Percentiles rank a stretch among this genome's conserved stretches.
phyloP scores from a whole-genome alignment of 225 moss, liverwort and hornwort genomes.

The Pseudisothecium myosuroides region DNA sequence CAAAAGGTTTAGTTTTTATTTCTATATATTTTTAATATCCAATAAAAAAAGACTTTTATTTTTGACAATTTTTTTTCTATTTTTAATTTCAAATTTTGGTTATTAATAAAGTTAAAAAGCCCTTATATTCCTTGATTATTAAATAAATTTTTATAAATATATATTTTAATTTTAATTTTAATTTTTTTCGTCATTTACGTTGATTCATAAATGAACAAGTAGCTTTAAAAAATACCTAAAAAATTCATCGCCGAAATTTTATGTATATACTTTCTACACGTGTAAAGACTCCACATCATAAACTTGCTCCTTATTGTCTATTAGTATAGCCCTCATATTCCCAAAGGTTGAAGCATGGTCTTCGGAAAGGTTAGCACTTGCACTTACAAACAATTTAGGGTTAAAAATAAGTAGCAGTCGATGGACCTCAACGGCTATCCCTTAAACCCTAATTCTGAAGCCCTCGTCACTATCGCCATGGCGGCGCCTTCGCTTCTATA shows the following conservation, averaged over 20 bases:
- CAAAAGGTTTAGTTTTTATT: too few relatives aligned
- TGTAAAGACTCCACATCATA: not conserved
- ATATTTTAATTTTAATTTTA: too few relatives aligned
- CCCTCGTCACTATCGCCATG: not conserved
- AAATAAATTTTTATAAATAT: not conserved
- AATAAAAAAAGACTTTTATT: not conserved
- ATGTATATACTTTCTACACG: not conserved
- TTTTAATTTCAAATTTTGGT: not conserved
- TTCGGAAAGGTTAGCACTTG: not conserved
- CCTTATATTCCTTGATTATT: not conserved
- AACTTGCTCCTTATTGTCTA: not conserved
- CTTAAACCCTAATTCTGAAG: not conserved
- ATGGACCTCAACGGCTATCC: not conserved
- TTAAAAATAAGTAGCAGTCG: not conserved
- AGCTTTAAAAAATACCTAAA: not conserved
- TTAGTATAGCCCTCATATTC: not conserved
- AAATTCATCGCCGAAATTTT: not conserved
- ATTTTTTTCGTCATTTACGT: rapidly evolving
- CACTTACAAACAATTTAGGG: not conserved
- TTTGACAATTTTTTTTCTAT: not conserved
- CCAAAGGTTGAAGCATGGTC: not conserved
- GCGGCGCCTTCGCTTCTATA: slow-evolving; percentile 12
- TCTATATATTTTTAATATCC: too few relatives aligned
- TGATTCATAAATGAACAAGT: not conserved
- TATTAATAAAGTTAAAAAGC: not conserved